Conservation (phyloP, 2,329 filamentous ascomycete species). For the Harringtonia aguacate region DNA sequence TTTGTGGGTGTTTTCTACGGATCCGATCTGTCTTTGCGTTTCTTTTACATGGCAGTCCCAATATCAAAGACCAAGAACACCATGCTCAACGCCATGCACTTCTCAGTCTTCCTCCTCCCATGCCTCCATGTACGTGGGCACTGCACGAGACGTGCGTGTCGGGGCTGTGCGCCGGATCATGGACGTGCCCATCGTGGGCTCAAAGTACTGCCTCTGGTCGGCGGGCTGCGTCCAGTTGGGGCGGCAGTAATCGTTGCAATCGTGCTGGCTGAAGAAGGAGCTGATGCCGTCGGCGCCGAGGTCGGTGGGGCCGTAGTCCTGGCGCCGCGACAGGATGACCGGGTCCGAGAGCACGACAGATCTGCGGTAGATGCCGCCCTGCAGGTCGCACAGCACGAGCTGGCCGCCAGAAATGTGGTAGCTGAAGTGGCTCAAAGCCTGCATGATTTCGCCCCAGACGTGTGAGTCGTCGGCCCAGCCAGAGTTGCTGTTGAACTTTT, state of each 20-base stretch:
- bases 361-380: slow-evolving; percentile 27
- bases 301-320: slow-evolving; percentile 27
- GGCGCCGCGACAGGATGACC: slow-evolving; percentile 25
- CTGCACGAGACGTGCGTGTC: too few relatives aligned
- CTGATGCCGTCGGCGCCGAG: slow-evolving; percentile 26
- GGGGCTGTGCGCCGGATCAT: too few relatives aligned
- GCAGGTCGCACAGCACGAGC: slow-evolving; percentile 29
- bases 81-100: too few relatives aligned
- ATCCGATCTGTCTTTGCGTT: too few relatives aligned
- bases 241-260: slow-evolving; percentile 22
- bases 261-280: slow-evolving; percentile 26
- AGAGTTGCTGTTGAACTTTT: slow-evolving; percentile 33
- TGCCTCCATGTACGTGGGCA: too few relatives aligned
- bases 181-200: too few relatives aligned
- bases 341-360: slow-evolving; percentile 28
- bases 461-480: slow-evolving; percentile 23
- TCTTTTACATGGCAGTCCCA: too few relatives aligned
- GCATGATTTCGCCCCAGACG: slow-evolving; percentile 26
- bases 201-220: too few relatives aligned
- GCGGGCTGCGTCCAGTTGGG: slow-evolving; percentile 14
- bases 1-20: too few relatives aligned
- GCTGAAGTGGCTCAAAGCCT: slow-evolving; percentile 32
- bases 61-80: too few relatives aligned
- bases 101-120: too few relatives aligned
- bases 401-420: slow-evolving; percentile 26